Base-by-base conservation (phyloP, 176 grass and related monocot genomes). In the Stipa capillata region DNA sequence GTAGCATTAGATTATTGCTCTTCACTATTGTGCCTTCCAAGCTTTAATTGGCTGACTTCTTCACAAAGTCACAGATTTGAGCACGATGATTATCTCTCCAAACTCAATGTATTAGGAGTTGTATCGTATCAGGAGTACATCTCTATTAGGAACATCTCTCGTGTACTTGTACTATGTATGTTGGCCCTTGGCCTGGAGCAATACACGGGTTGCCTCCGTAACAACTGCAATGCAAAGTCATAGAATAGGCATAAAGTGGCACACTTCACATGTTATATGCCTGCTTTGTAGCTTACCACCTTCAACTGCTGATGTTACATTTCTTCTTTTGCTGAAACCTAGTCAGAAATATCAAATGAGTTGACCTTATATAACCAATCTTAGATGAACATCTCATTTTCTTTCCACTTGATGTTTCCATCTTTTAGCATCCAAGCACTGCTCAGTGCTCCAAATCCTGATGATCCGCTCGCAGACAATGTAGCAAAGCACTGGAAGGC, bases 401-500 rank as follows among this genome's bases (percentile, higher is more conserved):
- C 31, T 61, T 60, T 37, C 29, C 16, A 18, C 15, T 58, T 85
- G 13, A 62, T 78, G 32, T 7, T 79, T 62, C 36, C 43, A 16
- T 50, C 25, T 78, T 88, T 74, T 44, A 92, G 95, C 64, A 97
- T 97, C 79, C 95, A 97, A 83, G 91, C 95, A 49, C 95, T 97
- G 64, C 69, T 97, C 33, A 97, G 95, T 63, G 95, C 95, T 41
- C 95, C 95, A 85, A 97, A 97, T 68, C 95, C 95, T 1, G 95
- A 97, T 69, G 95, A 97, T 48, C 95, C 95, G 28, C 92, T 97
- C 6, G 92, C 95, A 13, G 95, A 97, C 73, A 97, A 97, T 76
- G 87, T 97, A 29, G 95, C 95, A 61, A 97, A 97, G 42, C 95
- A 94, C 79, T 97, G 95, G 94, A 97, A 97, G 79, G 16, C 95